phyloP scores from a whole-genome alignment of 805 yeast species.

The Yamadazyma ubonensis region DNA sequence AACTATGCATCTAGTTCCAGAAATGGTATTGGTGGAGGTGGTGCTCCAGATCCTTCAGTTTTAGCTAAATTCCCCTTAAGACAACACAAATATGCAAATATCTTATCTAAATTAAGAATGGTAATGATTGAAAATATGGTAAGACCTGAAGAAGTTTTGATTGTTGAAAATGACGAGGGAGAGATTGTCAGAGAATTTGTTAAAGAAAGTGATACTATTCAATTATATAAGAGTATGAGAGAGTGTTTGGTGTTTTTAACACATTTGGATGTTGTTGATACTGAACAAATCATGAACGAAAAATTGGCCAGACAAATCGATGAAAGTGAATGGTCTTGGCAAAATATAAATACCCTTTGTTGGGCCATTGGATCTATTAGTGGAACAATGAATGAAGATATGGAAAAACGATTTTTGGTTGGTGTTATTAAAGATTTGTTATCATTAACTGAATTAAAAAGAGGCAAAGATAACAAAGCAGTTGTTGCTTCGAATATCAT shows the following conservation, averaged over 20 bases:
- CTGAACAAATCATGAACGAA: conserved; percentile 89
- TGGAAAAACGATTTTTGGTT: conserved; percentile 92
- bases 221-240: conserved; percentile 90
- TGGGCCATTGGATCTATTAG: conserved; percentile 99
- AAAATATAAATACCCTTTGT: conserved; percentile 91
- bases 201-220: conserved; percentile 95
- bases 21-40: conserved; percentile 52
- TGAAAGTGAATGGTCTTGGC: conserved; percentile 99
- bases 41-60: conserved; percentile 82
- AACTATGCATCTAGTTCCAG: conserved; percentile 34
- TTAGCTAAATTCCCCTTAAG: conserved; percentile 80
- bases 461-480: conserved; percentile 97
- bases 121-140: conserved; percentile 98
- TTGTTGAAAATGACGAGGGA: conserved; percentile 98
- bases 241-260: conserved; percentile 94
- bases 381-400: conserved; percentile 97
- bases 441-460: conserved; percentile 90
- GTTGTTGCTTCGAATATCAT: conserved; percentile 99
- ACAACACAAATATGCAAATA: conserved; percentile 75
- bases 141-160: conserved; percentile 94
- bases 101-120: conserved; percentile 78
- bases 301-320: conserved; percentile 91
- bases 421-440: conserved; percentile 89
- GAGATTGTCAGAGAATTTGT: conserved; percentile 97
- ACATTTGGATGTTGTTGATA: conserved; percentile 90